A percentile compares a stretch with the other conserved stretches of the same genome.
Evolutionary conservation across 2,329 filamentous ascomycete genomes (phyloP).

Genomic region (Phialocephala sp.): DNA sequence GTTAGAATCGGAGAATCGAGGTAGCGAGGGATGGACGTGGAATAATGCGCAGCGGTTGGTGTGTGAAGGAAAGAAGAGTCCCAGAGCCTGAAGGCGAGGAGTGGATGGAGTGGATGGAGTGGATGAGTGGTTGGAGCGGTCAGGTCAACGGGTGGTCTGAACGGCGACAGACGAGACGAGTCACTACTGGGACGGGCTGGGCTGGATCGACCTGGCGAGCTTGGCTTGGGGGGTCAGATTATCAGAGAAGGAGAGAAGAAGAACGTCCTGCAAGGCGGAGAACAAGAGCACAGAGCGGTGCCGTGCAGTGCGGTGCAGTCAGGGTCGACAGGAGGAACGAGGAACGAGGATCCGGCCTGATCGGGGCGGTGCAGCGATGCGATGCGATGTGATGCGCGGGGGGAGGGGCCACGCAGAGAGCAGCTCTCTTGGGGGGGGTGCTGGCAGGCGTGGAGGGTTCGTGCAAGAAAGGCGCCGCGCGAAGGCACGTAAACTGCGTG

Average conservation of each 20-base stretch:
- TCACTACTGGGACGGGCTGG: not conserved
- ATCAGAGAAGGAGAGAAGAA: not conserved
- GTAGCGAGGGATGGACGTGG: not conserved
- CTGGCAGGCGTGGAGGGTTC: not conserved
- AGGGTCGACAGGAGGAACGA: not conserved
- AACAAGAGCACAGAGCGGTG: not conserved
- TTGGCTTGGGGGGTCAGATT: not conserved
- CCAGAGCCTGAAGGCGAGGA: not conserved
- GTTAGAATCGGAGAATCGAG: not conserved
- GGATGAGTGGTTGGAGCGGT: not conserved
- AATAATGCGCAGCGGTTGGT: slow-evolving; percentile 4
- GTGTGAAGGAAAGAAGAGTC: not conserved
- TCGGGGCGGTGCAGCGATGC: not conserved
- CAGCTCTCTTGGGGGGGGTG: not conserved
- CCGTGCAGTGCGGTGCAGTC: not conserved
- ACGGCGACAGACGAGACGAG: slow-evolving; percentile 1
- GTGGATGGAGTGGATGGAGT: not conserved
- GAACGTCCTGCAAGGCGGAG: not conserved
- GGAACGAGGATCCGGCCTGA: slow-evolving; percentile 4
- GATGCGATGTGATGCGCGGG: not conserved
- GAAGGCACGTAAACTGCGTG: too few relatives aligned
- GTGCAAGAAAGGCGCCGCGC: not conserved
- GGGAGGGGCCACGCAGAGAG: too few relatives aligned
- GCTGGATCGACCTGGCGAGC: not conserved
- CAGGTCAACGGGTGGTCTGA: not conserved